phyloP scores from a whole-genome alignment of 1,284 basidiomycete species.

The Apiotrichum gamsii region DNA sequence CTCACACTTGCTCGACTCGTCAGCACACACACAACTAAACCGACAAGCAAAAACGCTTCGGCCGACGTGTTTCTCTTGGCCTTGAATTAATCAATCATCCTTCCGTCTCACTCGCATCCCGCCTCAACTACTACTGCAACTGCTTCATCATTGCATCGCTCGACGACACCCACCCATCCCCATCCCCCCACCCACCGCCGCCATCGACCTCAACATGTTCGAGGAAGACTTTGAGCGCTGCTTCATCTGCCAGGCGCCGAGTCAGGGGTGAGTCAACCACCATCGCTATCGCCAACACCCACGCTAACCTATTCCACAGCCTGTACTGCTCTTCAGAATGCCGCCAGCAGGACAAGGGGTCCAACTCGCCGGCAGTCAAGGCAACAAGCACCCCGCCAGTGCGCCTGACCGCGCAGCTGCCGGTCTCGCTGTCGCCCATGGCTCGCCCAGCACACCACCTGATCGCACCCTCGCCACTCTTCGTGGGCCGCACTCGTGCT shows the following conservation, averaged over 20 bases:
- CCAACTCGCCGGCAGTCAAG: constrained; percentile 22
- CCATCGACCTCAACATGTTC: constrained; percentile 31
- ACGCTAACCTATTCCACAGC: constrained; percentile 14
- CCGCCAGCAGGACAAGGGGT: constrained; percentile 36
- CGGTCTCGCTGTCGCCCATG: constrained; percentile 30
- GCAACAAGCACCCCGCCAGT: constrained; percentile 17
- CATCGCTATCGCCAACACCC: no score
- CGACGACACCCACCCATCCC: background rate
- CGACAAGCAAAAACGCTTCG: no score
- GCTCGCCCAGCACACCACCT: constrained; percentile 27
- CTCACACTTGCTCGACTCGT: no score
- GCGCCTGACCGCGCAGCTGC: constrained; percentile 36
- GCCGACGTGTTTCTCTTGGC: no score
- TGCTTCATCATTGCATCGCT: background rate
- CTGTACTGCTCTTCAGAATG: constrained; percentile 44
- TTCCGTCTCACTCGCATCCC: no score
- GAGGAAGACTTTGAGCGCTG: constrained; percentile 44
- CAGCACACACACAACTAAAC: no score
- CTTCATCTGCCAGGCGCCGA: constrained; percentile 41
- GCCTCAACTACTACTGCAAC: background rate
- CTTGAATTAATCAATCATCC: no score
- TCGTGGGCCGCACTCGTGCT: constrained; percentile 20
- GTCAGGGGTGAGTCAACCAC: constrained; percentile 27
- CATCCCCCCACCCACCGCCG: background rate
- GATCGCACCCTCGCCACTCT: constrained; percentile 33